Base-by-base conservation (phyloP, 2,329 filamentous ascomycete species). In the Westerdykella ornata region DNA sequence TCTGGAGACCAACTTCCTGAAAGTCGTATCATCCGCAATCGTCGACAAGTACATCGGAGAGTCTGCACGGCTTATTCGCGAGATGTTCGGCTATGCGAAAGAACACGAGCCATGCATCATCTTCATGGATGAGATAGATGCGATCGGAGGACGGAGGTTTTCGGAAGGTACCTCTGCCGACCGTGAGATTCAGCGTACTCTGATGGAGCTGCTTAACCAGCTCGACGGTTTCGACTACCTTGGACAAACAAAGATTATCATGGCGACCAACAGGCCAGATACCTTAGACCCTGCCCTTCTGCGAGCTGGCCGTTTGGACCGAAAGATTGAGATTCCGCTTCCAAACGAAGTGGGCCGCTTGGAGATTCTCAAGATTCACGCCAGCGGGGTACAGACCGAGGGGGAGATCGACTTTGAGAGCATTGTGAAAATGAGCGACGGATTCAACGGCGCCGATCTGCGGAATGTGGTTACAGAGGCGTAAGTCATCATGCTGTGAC, bases 81-180 rank as follows among this genome's bases (percentile, higher is more conserved):
- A 98, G 69, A 98, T 98, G 94, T 98, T 98, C 63, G 94, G 92
- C 44, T 98, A 98, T 63, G 92, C 94, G 59, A 97, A 96, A 71
- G 94, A 98, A 68, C 92, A 98, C 68, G 92, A 98, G 69, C 92
- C 92, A 30, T 98, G 92, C 68, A 98, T 98, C 68, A 98, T 98
- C 71, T 98, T 98, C 78, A 98, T 98, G 92, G 94, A 98, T 75
- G 92, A 98, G 72, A 98, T 98, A 63, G 92, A 98, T 63, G 92
- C 92, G 62, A 98, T 98, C 61, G 92, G 92, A 66, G 94, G 94
- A 49, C 81, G 94, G 58, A 80, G 92, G 59, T 98, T 98, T 70
- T 95, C 88, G 1, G 92, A 98, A 68, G 92, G 94, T 54, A 98
- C 92, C 38, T 95, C 88, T 45, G 92, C 92, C 38, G 92, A 98